These are phyloP conservation scores for Agastache rugosa DNA, from an alignment of 257 asterid species.

Conservation along the genomic window DNA sequence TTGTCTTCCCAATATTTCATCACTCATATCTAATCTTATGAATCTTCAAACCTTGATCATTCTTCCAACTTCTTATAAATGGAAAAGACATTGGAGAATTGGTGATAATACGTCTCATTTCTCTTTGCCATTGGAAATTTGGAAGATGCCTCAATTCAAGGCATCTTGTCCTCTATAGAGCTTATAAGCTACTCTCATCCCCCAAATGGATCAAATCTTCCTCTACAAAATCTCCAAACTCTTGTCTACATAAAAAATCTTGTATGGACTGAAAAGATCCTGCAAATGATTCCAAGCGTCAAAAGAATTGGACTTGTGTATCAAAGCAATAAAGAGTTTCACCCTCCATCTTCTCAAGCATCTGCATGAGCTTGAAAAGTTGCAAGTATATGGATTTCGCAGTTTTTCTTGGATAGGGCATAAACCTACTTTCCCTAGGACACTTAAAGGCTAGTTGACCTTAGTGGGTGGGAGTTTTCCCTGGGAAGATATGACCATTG, in stretches of 20 bases:
- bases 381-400: not conserved
- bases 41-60: conserved; percentile 33
- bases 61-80: not conserved
- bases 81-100: no score
- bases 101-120: no score
- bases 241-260: not conserved
- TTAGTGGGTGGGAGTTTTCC: conserved; percentile 2
- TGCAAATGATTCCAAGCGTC: conserved; percentile 8
- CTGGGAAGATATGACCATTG: conserved; percentile 13
- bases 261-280: not conserved
- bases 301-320: not conserved
- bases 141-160: conserved; percentile 20
- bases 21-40: conserved; percentile 7
- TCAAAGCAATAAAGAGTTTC: not conserved
- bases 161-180: not conserved
- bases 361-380: conserved; percentile 14
- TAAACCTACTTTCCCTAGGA: not conserved
- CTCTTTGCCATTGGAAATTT: conserved; percentile 11
- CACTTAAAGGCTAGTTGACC: not conserved
- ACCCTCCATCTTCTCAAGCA: conserved; percentile 1
- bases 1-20: not conserved
- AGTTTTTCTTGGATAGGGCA: not conserved
- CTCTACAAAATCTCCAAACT: conserved; percentile 12
- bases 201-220: not conserved
- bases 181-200: not conserved